Evolutionary conservation across 768 basidiomycete genomes (phyloP), one percentile per base, ranked within the genome.

Genomic region (Lentinula boryana): DNA sequence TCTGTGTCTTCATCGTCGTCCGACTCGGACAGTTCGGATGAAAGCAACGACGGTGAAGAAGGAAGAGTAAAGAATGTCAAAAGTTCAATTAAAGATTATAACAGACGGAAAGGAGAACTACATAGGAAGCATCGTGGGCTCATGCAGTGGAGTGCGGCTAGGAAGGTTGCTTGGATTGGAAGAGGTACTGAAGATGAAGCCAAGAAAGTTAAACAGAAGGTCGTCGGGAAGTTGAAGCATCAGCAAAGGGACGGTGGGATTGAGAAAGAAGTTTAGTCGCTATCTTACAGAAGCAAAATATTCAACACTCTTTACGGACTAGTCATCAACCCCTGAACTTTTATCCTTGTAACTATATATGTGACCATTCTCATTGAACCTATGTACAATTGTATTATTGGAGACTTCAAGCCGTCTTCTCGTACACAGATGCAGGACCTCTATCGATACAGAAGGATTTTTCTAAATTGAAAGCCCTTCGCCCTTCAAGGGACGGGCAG

Each of bases 81-180:
- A 8, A 67, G 66, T 31, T 72, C 72, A 63, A 55, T 80, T 36
- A 76, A 75, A 67, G 68, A 78, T n/a, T 81, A 74, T 70, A 72
- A 72, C 61, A 71, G 75, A 64, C 72, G 74, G 54, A 73, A 79
- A 63, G 72, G 72, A 43, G 76, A 80, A 64, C 67, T 82, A 61
- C 79, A 80, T 65, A 69, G 75, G 51, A 80, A 84, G 65, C 81
- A 88, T 66, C 78, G 83, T 4, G 85, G 86, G 2, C 69, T 88
- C 52, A 84, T 87, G 83, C 85, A 87, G 69, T 80, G 80, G 71
- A 80, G 81, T 63, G 77, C 77, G 6, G 77, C 75, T 58, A 74
- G 86, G 58, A 86, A 84, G 16, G 74, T 84, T 31, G 78, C 78
- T 50, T 85, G 82, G 79, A 65, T 84, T 49, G 83, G 80, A 60